Conservation (phyloP, 2,329 filamentous ascomycete species). For the Fusarium brevicatenulatum region DNA sequence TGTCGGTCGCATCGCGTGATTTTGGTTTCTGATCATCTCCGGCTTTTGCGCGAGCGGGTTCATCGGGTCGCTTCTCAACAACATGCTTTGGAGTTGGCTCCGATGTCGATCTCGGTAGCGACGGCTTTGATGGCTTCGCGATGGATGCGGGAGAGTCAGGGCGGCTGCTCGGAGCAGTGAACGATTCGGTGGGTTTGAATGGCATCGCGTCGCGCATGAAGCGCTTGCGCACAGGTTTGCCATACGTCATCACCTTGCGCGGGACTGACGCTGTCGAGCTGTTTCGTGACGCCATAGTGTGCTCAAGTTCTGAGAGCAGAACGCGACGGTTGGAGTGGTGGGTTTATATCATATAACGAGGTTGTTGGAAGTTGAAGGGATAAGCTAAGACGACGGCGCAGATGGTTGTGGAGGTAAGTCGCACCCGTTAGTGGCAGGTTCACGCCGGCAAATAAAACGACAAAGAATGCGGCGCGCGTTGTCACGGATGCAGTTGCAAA, state of each 20-base stretch:
- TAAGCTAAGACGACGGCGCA: neutral
- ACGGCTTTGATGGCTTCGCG: constrained; percentile 29
- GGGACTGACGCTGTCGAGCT: constrained; percentile 35
- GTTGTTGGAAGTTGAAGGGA: neutral
- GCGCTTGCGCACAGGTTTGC: constrained; percentile 43
- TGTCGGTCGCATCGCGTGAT: constrained; percentile 28
- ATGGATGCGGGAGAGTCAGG: constrained; percentile 14
- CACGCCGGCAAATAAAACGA: neutral
- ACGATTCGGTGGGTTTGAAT: constrained; percentile 34
- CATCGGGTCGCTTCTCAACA: constrained; percentile 16
- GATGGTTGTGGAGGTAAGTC: neutral
- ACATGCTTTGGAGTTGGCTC: constrained; percentile 25
- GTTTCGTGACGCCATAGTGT: constrained; percentile 35
- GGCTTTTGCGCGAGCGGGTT: neutral
- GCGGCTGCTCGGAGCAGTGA: constrained; percentile 17
- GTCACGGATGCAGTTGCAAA: neutral
- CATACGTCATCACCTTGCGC: constrained; percentile 44
- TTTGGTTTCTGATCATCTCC: constrained; percentile 11
- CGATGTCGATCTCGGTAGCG: constrained; percentile 24
- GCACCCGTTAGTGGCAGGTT: constrained; percentile 2
- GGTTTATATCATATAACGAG: constrained; percentile 23
- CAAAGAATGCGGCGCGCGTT: constrained; percentile 19
- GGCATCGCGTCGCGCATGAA: constrained; percentile 36
- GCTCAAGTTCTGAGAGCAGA: constrained; percentile 9
- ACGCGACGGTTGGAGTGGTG: constrained; percentile 1